These are phyloP conservation scores for Solanum virginianum DNA, from an alignment of 257 asterid genomes.

Conservation along the genomic window DNA sequence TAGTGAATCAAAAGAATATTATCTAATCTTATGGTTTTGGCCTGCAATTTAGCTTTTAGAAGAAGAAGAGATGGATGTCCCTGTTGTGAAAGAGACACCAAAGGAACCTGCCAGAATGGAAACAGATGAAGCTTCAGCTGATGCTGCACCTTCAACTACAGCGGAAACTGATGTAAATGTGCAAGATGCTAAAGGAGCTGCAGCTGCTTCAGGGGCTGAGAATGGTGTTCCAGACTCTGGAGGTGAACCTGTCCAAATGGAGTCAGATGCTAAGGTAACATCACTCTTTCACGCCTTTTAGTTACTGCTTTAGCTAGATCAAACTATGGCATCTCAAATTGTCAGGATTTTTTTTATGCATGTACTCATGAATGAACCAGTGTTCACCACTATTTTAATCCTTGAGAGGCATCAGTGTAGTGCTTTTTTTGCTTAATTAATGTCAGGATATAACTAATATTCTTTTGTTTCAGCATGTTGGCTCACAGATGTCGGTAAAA, in stretches of 20 bases:
- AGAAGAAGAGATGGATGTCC: slow-evolving; percentile 78
- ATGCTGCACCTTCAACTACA: slow-evolving; percentile 27
- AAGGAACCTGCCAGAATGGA: slow-evolving; percentile 73
- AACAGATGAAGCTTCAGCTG: slow-evolving; percentile 26
- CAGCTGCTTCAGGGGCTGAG: slow-evolving; percentile 47
- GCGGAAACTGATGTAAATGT: slow-evolving; percentile 45
- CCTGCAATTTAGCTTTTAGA: slow-evolving; percentile 53
- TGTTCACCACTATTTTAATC: neutral
- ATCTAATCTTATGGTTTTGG: neutral
- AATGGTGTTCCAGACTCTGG: slow-evolving; percentile 55
- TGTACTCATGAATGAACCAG: neutral
- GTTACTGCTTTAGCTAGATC: neutral
- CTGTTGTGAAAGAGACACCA: slow-evolving; percentile 38
- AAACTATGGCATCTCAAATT: neutral
- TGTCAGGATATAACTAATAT: neutral
- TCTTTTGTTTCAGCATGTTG: neutral
- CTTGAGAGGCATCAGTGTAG: neutral
- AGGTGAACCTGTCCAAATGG: slow-evolving; percentile 65
- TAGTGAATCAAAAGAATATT: neutral
- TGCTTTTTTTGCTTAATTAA: neutral
- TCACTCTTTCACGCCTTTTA: neutral
- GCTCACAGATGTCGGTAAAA: neutral
- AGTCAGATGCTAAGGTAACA: slow-evolving; percentile 75
- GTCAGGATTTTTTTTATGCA: neutral
- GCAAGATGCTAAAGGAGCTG: slow-evolving; percentile 43